Percentiles rank a stretch among this genome's conserved stretches.
phyloP scores from a whole-genome alignment of 257 asterid species.

The Jacaranda mimosifolia region DNA sequence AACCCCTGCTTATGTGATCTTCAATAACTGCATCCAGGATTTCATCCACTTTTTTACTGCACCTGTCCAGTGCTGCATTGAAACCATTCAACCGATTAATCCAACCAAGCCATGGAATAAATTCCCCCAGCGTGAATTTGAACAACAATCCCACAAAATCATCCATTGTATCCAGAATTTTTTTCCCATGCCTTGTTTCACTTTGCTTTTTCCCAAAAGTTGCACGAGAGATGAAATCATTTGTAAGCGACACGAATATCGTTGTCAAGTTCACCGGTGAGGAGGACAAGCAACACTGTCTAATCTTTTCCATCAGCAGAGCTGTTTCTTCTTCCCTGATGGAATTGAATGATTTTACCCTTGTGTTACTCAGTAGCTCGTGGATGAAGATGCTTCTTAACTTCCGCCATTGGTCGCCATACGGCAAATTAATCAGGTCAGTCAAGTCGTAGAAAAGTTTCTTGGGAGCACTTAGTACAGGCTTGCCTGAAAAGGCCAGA shows the following conservation, averaged over 20 bases:
- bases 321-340: constrained; percentile 33
- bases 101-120: constrained; percentile 45
- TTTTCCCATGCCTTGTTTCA: constrained; percentile 14
- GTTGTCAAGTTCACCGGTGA: constrained; percentile 19
- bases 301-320: constrained; percentile 24
- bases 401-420: constrained; percentile 34
- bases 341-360: constrained; percentile 26
- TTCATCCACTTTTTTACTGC: constrained; percentile 20
- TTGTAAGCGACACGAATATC: neutral
- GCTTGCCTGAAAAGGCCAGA: constrained; percentile 32
- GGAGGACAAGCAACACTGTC: neutral
- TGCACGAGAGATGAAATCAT: constrained; percentile 24
- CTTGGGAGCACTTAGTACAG: neutral
- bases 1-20: neutral
- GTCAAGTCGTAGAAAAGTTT: constrained; percentile 23
- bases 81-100: constrained; percentile 33
- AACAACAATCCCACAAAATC: constrained; percentile 6
- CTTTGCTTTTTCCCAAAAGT: constrained; percentile 32
- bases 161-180: neutral
- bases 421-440: constrained; percentile 14
- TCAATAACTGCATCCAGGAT: constrained; percentile 29
- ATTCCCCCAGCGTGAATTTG: constrained; percentile 29
- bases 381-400: constrained; percentile 21
- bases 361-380: constrained; percentile 17
- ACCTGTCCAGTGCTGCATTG: constrained; percentile 1